Evolutionary conservation across 1,284 basidiomycete species (phyloP).

Genomic region (Trametes polyzona): DNA sequence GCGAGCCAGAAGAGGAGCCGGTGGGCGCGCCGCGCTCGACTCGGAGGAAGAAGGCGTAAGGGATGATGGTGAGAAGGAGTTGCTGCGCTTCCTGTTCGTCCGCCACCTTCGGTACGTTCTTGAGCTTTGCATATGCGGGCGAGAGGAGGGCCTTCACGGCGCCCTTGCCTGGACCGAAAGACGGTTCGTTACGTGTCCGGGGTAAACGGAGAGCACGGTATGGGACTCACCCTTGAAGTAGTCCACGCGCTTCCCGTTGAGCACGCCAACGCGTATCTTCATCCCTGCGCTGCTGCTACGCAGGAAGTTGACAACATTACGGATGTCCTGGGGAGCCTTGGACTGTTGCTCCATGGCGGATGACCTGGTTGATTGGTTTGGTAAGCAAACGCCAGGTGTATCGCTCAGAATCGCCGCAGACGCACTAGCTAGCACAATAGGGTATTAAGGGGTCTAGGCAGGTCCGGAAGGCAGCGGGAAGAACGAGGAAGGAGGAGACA

Average conservation of each 20-base stretch:
- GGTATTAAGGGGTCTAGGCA: slow-evolving; percentile 10
- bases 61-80: slow-evolving; percentile 76
- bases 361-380: slow-evolving; percentile 8
- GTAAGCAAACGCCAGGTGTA: slow-evolving; percentile 3
- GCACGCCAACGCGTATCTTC: slow-evolving; percentile 87
- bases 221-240: slow-evolving; percentile 90
- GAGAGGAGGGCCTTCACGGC: slow-evolving; percentile 92
- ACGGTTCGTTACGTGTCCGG: slow-evolving; percentile 12
- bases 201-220: slow-evolving; percentile 1
- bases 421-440: slow-evolving; percentile 15
- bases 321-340: slow-evolving; percentile 76
- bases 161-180: slow-evolving; percentile 74
- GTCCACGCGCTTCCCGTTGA: slow-evolving; percentile 95
- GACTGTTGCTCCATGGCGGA: slow-evolving; percentile 67
- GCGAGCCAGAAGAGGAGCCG: slow-evolving; percentile 70
- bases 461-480: slow-evolving; percentile 14
- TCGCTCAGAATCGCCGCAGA: neutral
- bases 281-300: slow-evolving; percentile 86
- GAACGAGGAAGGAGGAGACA: slow-evolving; percentile 14
- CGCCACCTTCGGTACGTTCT: slow-evolving; percentile 80
- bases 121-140: slow-evolving; percentile 89
- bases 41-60: slow-evolving; percentile 88
- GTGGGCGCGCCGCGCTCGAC: slow-evolving; percentile 80
- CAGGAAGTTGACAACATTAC: slow-evolving; percentile 84
- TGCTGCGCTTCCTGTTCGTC: slow-evolving; percentile 79